Percentiles rank a stretch among this genome's conserved stretches.
Conservation (phyloP, 441 rosid genomes). For the Eruca vesicaria region DNA sequence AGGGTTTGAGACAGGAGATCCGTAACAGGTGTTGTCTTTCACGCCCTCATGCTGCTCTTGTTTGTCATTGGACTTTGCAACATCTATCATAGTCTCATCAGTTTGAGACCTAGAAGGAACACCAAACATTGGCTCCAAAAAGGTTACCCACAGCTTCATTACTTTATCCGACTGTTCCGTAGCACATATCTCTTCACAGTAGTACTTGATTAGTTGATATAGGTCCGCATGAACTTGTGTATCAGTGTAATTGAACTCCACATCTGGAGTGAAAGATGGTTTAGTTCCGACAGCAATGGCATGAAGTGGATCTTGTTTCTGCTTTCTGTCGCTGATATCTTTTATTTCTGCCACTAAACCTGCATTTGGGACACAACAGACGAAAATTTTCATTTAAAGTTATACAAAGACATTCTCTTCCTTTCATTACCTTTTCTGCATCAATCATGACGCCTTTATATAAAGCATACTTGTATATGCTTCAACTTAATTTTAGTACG, state of each 20-base stretch:
- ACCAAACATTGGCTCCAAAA: slow-evolving; percentile 87
- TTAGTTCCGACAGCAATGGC: slow-evolving; percentile 77
- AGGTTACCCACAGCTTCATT: slow-evolving; percentile 85
- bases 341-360: slow-evolving; percentile 85
- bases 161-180: slow-evolving; percentile 84
- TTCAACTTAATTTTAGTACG: background rate
- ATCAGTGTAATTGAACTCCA: slow-evolving; percentile 77
- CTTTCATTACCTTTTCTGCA: background rate
- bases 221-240: slow-evolving; percentile 81
- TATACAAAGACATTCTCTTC: background rate
- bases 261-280: slow-evolving; percentile 60
- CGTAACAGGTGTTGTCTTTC: slow-evolving; percentile 55
- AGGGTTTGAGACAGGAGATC: slow-evolving; percentile 39
- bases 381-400: background rate
- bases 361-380: slow-evolving; percentile 33
- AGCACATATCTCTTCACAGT: slow-evolving; percentile 85
- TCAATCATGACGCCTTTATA: background rate
- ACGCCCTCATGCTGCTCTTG: slow-evolving; percentile 43
- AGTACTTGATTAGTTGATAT: slow-evolving; percentile 85
- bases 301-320: slow-evolving; percentile 74
- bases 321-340: slow-evolving; percentile 85
- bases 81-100: slow-evolving; percentile 71
- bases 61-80: slow-evolving; percentile 49
- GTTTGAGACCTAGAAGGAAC: slow-evolving; percentile 74
- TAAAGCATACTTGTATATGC: background rate